phyloP scores from a whole-genome alignment of 1,139 yeast genomes.

The Tardiomyces depauwii region DNA sequence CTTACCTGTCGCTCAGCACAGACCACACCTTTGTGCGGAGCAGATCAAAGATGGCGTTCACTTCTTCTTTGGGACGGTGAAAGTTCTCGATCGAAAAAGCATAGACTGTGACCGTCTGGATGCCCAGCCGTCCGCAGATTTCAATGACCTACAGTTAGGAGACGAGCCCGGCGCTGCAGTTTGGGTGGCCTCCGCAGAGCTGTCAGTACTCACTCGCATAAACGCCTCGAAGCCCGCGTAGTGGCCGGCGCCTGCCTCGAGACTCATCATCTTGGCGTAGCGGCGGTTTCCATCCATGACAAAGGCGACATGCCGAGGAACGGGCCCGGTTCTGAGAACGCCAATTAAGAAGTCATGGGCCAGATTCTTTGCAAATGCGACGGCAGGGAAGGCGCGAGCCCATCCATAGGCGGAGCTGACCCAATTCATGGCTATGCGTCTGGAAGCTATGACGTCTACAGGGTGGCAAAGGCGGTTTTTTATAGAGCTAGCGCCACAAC shows the following conservation, averaged over 20 bases:
- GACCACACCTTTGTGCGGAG: constrained; percentile 57
- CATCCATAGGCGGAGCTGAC: background rate
- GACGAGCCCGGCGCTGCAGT: too few relatives aligned
- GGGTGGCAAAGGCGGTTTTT: too few relatives aligned
- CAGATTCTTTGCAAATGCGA: constrained; percentile 15
- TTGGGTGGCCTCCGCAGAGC: too few relatives aligned
- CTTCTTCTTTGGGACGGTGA: constrained; percentile 71
- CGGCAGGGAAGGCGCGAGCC: constrained; percentile 12
- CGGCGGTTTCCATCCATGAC: constrained; percentile 97
- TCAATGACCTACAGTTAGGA: constrained; percentile 27
- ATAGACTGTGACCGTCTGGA: constrained; percentile 74
- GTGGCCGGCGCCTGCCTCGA: constrained; percentile 84
- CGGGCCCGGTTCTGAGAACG: constrained; percentile 59
- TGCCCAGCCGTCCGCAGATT: constrained; percentile 73
- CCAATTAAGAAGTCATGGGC: constrained; percentile 15
- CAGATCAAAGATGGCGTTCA: constrained; percentile 73
- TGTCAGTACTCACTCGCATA: constrained; percentile 38
- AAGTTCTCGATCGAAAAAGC: constrained; percentile 96
- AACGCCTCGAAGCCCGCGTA: constrained; percentile 83
- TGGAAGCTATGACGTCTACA: too few relatives aligned
- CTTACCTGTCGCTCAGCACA: constrained; percentile 11
- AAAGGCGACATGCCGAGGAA: constrained; percentile 83
- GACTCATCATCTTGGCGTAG: constrained; percentile 58
- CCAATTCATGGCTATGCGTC: background rate
- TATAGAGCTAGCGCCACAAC: too few relatives aligned